phyloP scores from a whole-genome alignment of 176 grass and related monocot species.

The Metroxylon sagu region DNA sequence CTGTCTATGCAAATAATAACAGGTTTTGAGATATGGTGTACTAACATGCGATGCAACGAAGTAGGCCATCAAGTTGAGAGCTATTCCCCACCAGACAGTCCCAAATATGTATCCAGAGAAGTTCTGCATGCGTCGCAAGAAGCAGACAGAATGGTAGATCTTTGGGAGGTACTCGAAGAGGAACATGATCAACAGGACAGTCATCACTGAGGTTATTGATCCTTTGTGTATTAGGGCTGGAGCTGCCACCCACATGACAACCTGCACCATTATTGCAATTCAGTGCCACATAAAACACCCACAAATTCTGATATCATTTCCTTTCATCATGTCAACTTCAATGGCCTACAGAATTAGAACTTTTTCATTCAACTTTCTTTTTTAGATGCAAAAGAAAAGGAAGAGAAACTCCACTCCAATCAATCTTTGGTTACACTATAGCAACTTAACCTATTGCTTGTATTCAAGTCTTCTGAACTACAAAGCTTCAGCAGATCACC shows the following conservation, averaged over 20 bases:
- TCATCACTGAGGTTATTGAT: constrained; percentile 70
- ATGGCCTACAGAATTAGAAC: too few species aligned
- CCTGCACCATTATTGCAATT: constrained; percentile 23
- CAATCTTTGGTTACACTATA: too few species aligned
- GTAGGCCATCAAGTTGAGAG: constrained; percentile 89
- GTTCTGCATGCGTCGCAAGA: constrained; percentile 64
- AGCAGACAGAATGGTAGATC: constrained; percentile 70
- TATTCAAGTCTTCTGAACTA: too few species aligned
- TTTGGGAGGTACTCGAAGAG: constrained; percentile 76
- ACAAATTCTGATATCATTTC: too few species aligned
- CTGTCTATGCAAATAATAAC: too few species aligned
- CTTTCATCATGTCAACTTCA: too few species aligned
- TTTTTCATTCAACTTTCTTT: too few species aligned
- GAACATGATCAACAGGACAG: constrained; percentile 51
- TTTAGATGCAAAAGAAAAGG: too few species aligned
- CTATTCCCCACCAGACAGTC: constrained; percentile 90
- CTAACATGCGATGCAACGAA: constrained; percentile 82
- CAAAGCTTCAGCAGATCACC: too few species aligned
- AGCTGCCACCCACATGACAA: constrained; percentile 66
- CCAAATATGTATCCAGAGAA: constrained; percentile 59
- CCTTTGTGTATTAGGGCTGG: constrained; percentile 62
- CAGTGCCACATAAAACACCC: too few species aligned
- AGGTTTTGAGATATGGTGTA: neutral
- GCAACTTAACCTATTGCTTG: too few species aligned
- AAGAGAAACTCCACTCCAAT: too few species aligned